Evolutionary conservation across 305 asterid genomes (phyloP).

Genomic region (Caryopteris hybrid): DNA sequence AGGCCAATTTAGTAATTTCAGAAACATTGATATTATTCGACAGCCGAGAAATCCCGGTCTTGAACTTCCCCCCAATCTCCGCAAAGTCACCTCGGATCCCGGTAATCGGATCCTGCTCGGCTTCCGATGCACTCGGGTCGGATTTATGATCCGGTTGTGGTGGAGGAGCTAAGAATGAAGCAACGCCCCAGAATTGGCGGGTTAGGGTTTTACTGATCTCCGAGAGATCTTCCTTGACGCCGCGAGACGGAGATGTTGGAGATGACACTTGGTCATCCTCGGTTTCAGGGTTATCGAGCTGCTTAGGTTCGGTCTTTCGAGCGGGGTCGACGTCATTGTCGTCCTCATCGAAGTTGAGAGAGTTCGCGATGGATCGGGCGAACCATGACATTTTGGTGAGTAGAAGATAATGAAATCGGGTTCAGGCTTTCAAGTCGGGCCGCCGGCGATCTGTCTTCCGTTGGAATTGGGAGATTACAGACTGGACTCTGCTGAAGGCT

Average conservation of each 20-base stretch:
- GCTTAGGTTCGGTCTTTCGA: no score
- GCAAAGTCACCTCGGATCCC: constrained; percentile 58
- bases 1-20: constrained; percentile 79
- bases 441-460: constrained; percentile 35
- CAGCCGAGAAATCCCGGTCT: constrained; percentile 68
- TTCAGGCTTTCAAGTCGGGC: constrained; percentile 7
- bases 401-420: background rate
- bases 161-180: constrained; percentile 92
- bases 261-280: constrained; percentile 29
- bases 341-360: constrained; percentile 67
- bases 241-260: constrained; percentile 65
- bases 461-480: constrained; percentile 20
- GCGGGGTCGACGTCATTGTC: constrained; percentile 31
- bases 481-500: constrained; percentile 17
- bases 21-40: constrained; percentile 74
- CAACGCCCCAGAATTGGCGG: constrained; percentile 97
- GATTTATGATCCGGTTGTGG: constrained; percentile 44
- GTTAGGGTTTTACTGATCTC: constrained; percentile 80
- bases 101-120: constrained; percentile 26
- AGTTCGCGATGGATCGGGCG: constrained; percentile 89
- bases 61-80: constrained; percentile 94
- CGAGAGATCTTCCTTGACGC: constrained; percentile 90
- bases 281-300: constrained; percentile 24
- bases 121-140: constrained; percentile 22
- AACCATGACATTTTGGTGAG: constrained; percentile 71